phyloP scores from a whole-genome alignment of 441 rosid species.

The Corymbia citriodora region DNA sequence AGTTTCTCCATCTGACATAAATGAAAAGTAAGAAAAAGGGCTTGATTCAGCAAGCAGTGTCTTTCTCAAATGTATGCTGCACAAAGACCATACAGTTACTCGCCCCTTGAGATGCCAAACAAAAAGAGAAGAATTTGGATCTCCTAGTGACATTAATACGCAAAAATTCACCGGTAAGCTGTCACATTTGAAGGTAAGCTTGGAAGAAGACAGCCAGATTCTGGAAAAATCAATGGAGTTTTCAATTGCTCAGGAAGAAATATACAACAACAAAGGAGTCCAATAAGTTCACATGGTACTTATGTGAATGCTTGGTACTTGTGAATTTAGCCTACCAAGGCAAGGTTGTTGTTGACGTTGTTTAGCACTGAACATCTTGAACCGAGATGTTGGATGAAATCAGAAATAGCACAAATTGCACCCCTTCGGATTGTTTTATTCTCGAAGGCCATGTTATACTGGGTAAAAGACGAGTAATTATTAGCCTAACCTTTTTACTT shows the following conservation, averaged over 20 bases:
- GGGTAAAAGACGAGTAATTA: neutral
- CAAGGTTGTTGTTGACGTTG: neutral
- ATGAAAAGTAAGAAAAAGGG: neutral
- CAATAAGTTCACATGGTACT: neutral
- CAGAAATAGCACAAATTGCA: neutral
- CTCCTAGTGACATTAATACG: neutral
- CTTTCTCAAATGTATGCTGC: neutral
- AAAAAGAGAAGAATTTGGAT: neutral
- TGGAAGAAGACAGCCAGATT: conserved; percentile 27
- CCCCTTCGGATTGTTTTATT: neutral
- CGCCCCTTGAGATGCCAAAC: neutral
- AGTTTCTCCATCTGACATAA: neutral
- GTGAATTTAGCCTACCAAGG: neutral
- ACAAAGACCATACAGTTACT: neutral
- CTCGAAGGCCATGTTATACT: neutral
- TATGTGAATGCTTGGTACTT: neutral
- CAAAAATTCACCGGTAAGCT: neutral
- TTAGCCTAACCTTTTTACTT: neutral
- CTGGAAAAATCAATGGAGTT: conserved; percentile 1
- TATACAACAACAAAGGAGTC: neutral
- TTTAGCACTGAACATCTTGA: neutral
- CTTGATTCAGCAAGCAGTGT: neutral
- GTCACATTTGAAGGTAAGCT: conserved; percentile 21
- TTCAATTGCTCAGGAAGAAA: neutral
- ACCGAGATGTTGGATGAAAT: neutral